Base-by-base conservation (phyloP, 2,329 filamentous ascomycete species). In the Exophiala dermatitidis region DNA sequence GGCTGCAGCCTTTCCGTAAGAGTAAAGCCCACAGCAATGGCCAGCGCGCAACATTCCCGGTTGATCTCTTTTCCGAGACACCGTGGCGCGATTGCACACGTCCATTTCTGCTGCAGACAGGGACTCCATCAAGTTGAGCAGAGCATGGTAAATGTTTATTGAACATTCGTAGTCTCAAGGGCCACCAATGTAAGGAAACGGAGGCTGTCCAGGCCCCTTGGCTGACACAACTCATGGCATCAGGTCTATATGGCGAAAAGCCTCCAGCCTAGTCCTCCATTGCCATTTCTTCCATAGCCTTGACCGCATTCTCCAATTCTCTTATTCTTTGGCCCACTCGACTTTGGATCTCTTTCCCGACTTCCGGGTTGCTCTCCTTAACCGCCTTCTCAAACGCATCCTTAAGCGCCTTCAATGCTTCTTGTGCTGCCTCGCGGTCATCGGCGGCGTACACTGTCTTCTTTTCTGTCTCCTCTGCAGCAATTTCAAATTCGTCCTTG, bases 361-460 rank as follows among this genome's bases (percentile, higher is more conserved):
- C 63, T 33, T 71, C 69, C 9, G 63, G 60, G 61, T 73, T 68
- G 30, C 62, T 56, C 4, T 72, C 71, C 31, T 71, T 69, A 3
- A 78, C 58, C 1, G 74, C 68, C 12, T 64, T 65, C 34, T 68
- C 66, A 54, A 75, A 80, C 7, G 70, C 74, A 46, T 71, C 69
- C 55, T 77, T 67, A 50, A 81, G 67, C 57, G 68, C 71, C 38
- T 71, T 71, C 50, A 81, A 60, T 59, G 78, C 78, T 62, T 78
- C 76, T 7, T 74, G 63, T 32, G 78, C 77, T 28, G 77, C 77
- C 12, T 71, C 73, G 3, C 78, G 68, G 56, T 81, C 77, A 29
- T 77, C 77, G 12, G 73, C 69, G 1, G 78, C 78, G 64, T 81
- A 81, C 32, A 78, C 73, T 7, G 76, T 77, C 53, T 75, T 74